Percentiles rank a stretch among this genome's conserved stretches.
phyloP scores from a whole-genome alignment of 202 grass and related monocot species.

The Setaria italica region DNA sequence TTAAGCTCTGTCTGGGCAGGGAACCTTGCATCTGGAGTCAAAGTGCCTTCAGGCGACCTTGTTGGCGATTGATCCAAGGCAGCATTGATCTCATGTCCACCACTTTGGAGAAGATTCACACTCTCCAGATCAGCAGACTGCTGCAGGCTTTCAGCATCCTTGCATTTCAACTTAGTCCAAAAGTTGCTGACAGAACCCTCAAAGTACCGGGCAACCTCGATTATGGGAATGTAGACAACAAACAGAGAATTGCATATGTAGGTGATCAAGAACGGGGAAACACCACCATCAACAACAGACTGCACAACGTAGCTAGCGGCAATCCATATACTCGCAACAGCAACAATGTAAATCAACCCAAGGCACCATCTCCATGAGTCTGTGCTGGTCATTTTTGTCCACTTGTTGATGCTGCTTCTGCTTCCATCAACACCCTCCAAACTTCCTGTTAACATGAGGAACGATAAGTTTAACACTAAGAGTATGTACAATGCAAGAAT shows the following conservation, averaged over 20 bases:
- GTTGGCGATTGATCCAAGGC: constrained; percentile 16
- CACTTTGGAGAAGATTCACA: constrained; percentile 84
- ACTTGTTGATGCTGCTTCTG: constrained; percentile 41
- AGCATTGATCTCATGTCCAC: constrained; percentile 38
- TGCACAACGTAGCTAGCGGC: constrained; percentile 98
- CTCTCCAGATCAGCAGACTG: constrained; percentile 66
- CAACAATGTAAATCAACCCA: constrained; percentile 86
- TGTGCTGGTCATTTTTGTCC: constrained; percentile 47
- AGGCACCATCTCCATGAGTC: constrained; percentile 80
- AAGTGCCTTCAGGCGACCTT: constrained; percentile 34
- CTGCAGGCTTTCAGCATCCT: constrained; percentile 47
- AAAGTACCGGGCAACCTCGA: constrained; percentile 83
- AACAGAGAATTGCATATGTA: constrained; percentile 98
- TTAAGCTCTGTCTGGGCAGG: constrained; percentile 32
- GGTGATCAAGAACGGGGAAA: constrained; percentile 95
- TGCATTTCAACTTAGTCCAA: constrained; percentile 58
- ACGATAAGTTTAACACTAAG: not conserved
- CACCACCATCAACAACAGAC: constrained; percentile 89
- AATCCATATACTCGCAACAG: constrained; percentile 91
- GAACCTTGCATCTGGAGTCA: constrained; percentile 17
- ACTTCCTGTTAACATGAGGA: constrained; percentile 42
- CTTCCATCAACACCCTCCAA: constrained; percentile 39
- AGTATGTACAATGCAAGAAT: no score
- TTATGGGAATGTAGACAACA: constrained; percentile 86
- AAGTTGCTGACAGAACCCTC: constrained; percentile 73